Percentiles rank a stretch among this genome's conserved stretches.
These are phyloP conservation scores for Hemileccinum impolitum DNA, from an alignment of 768 basidiomycete species.

Conservation along the genomic window DNA sequence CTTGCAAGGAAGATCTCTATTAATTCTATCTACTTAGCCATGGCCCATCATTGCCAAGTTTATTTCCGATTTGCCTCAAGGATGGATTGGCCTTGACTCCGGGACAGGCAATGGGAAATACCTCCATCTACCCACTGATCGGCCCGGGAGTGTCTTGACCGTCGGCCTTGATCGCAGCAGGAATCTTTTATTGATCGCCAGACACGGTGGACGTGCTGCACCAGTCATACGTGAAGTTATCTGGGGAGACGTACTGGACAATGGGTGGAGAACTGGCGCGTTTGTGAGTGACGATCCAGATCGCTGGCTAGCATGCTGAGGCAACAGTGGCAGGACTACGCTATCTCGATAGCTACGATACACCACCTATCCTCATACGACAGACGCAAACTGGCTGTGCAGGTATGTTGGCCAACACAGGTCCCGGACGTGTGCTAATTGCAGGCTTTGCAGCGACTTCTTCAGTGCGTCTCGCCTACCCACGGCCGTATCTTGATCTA, in stretches of 20 bases:
- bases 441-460: constrained; percentile 44
- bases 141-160: constrained; percentile 61
- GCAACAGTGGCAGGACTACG: constrained; percentile 70
- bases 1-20: background rate
- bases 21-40: constrained; percentile 46
- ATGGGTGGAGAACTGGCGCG: constrained; percentile 68
- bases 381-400: constrained; percentile 68
- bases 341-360: constrained; percentile 95
- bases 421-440: background rate
- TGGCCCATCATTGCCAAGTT: constrained; percentile 87
- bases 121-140: constrained; percentile 67
- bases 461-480: constrained; percentile 58
- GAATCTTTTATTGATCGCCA: constrained; percentile 76
- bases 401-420: constrained; percentile 43
- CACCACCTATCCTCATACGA: constrained; percentile 87
- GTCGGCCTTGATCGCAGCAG: constrained; percentile 82
- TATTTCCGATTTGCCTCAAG: constrained; percentile 63
- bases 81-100: constrained; percentile 88
- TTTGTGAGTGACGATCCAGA: constrained; percentile 57
- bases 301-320: constrained; percentile 2
- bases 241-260: constrained; percentile 70
- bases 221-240: constrained; percentile 64
- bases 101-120: constrained; percentile 99
- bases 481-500: constrained; percentile 87
- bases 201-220: constrained; percentile 33